A percentile compares a stretch with the other conserved stretches of the same genome.
Conservation (phyloP, 768 basidiomycete species). For the Austroboletus festivus region DNA sequence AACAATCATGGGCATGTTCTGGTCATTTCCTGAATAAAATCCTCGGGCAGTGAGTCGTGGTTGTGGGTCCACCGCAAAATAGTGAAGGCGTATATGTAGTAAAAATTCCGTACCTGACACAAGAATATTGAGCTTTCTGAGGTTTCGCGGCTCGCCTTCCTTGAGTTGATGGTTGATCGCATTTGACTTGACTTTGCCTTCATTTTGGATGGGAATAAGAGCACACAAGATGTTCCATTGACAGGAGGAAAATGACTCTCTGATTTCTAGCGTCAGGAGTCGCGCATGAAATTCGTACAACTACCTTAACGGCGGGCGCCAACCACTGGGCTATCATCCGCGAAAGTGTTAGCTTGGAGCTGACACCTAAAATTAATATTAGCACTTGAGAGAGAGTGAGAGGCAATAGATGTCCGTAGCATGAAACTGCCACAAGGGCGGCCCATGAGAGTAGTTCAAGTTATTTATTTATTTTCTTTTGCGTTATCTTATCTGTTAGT, state of each 20-base stretch:
- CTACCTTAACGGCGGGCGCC: too few relatives aligned
- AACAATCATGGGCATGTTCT: neutral
- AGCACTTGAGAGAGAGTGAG: too few relatives aligned
- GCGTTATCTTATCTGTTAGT: conserved; percentile 15
- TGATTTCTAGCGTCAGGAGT: neutral
- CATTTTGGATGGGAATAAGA: neutral
- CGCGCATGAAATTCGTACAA: too few relatives aligned
- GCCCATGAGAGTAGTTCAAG: neutral
- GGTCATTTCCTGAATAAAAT: neutral
- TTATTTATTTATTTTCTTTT: neutral
- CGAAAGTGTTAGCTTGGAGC: neutral
- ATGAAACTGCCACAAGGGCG: too few relatives aligned
- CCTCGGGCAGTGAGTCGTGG: neutral
- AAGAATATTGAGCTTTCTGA: too few relatives aligned
- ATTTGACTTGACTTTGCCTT: conserved; percentile 1
- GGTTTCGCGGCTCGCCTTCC: neutral
- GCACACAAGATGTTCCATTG: too few relatives aligned
- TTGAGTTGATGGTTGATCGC: conserved; percentile 5
- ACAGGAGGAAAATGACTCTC: neutral
- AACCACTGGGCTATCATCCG: too few relatives aligned
- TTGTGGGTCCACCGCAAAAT: neutral
- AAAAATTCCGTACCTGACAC: neutral
- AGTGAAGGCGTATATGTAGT: neutral
- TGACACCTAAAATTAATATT: neutral
- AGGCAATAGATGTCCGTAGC: too few relatives aligned